Conservation (phyloP, 169 alveolate species). For the Eimeria necatrix region DNA sequence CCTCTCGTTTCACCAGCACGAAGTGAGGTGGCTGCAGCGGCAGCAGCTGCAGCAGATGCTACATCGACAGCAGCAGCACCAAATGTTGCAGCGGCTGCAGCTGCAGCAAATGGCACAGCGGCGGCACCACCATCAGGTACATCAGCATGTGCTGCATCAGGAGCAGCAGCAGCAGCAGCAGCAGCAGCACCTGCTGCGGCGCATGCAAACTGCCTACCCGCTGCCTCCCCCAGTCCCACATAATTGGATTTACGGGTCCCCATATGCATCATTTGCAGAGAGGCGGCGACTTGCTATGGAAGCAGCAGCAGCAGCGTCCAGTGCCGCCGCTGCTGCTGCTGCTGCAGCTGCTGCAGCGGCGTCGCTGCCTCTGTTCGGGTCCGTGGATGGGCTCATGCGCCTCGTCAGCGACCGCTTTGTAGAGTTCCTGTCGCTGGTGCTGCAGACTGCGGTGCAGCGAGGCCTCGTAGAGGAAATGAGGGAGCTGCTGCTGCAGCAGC, state of each 20-base stretch:
- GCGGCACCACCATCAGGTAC: neutral
- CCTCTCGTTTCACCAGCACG: too few relatives aligned
- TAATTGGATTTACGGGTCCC: neutral
- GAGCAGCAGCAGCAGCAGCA: slow-evolving; percentile 11
- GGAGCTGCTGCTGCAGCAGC: neutral
- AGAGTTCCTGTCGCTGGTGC: slow-evolving; percentile 41
- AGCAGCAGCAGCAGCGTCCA: neutral
- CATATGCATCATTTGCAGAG: neutral
- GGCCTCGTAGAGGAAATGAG: neutral
- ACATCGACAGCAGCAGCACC: neutral
- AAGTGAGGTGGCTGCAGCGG: neutral
- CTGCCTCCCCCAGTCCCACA: neutral
- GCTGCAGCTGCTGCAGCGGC: slow-evolving; percentile 40
- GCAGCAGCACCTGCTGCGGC: slow-evolving; percentile 28
- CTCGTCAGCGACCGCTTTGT: slow-evolving; percentile 43
- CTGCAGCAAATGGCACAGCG: neutral
- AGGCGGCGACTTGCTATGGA: neutral
- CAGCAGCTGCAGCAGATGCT: neutral
- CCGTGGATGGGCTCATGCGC: slow-evolving; percentile 1
- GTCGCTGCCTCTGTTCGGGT: neutral
- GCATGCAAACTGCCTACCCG: neutral
- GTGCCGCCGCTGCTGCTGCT: neutral
- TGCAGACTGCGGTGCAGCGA: slow-evolving; percentile 9
- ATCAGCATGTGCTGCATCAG: neutral
- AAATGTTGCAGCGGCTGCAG: neutral